Percentiles rank a stretch among this genome's conserved stretches.
phyloP scores from a whole-genome alignment of 768 basidiomycete genomes.

The Panus rudis region DNA sequence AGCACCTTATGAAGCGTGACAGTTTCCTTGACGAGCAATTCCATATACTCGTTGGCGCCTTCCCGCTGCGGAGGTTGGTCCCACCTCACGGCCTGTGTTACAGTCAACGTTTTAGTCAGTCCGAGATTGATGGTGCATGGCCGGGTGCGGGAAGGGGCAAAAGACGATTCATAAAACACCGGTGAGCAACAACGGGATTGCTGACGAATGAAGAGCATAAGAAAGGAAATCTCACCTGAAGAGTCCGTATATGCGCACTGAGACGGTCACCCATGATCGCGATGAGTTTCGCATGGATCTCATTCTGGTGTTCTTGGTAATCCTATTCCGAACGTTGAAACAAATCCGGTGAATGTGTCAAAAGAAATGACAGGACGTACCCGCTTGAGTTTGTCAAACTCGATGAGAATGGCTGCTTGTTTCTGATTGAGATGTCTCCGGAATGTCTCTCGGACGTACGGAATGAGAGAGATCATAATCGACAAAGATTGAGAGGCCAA shows the following conservation, averaged over 20 bases:
- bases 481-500: slow-evolving; percentile 95
- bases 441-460: slow-evolving; percentile 93
- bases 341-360: neutral
- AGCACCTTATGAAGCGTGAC: slow-evolving; percentile 93
- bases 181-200: neutral
- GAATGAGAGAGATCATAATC: slow-evolving; percentile 88
- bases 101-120: neutral
- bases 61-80: slow-evolving; percentile 49
- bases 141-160: too few species aligned
- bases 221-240: slow-evolving; percentile 50
- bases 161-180: too few species aligned
- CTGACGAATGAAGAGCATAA: neutral
- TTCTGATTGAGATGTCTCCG: slow-evolving; percentile 88
- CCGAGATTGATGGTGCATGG: neutral
- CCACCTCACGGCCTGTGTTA: slow-evolving; percentile 70
- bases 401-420: slow-evolving; percentile 94
- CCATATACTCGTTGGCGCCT: slow-evolving; percentile 86
- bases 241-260: slow-evolving; percentile 72
- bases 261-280: slow-evolving; percentile 98
- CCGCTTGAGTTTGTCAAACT: slow-evolving; percentile 97
- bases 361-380: slow-evolving; percentile 38
- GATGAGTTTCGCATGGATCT: slow-evolving; percentile 95
- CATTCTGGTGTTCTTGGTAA: slow-evolving; percentile 98
- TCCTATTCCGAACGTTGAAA: slow-evolving; percentile 46
- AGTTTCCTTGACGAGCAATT: slow-evolving; percentile 89